These are phyloP conservation scores for Emmonsiellopsis sp. DNA, from an alignment of 2,329 filamentous ascomycete species.

Conservation along the genomic window DNA sequence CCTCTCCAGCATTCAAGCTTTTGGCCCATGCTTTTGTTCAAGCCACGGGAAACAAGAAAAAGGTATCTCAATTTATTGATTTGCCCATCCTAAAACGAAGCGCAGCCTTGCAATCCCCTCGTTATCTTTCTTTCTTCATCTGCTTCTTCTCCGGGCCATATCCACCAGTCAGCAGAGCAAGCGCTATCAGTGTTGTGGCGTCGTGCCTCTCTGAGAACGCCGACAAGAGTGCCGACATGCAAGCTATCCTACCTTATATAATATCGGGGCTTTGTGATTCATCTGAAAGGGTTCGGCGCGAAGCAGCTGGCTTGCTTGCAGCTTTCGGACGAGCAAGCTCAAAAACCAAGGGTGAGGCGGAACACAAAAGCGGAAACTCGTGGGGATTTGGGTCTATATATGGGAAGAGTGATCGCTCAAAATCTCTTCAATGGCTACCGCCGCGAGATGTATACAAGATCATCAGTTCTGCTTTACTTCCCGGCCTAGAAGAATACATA, in stretches of 20 bases:
- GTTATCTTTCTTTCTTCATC: conserved; percentile 67
- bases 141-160: conserved; percentile 64
- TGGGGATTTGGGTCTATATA: conserved; percentile 63
- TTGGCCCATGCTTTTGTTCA: conserved; percentile 29
- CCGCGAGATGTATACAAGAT: conserved; percentile 51
- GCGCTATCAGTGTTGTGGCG: conserved; percentile 58
- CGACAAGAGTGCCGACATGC: conserved; percentile 53
- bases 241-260: conserved; percentile 73
- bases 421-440: conserved; percentile 47
- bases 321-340: conserved; percentile 45
- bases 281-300: conserved; percentile 64
- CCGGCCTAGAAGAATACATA: conserved; percentile 73
- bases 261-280: conserved; percentile 65
- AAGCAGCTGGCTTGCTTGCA: conserved; percentile 59
- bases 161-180: conserved; percentile 57
- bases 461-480: conserved; percentile 58
- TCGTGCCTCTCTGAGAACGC: conserved; percentile 42
- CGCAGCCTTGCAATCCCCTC: conserved; percentile 48
- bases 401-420: conserved; percentile 41
- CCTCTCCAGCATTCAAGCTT: conserved; percentile 27
- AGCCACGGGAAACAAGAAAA: conserved; percentile 21
- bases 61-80: conserved; percentile 24
- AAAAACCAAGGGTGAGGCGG: conserved; percentile 34
- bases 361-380: conserved; percentile 17
- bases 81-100: conserved; percentile 28